A percentile compares a stretch with the other conserved stretches of the same genome.
Conservation (phyloP, 164 flowering plant species). For the Stephania japonica region DNA sequence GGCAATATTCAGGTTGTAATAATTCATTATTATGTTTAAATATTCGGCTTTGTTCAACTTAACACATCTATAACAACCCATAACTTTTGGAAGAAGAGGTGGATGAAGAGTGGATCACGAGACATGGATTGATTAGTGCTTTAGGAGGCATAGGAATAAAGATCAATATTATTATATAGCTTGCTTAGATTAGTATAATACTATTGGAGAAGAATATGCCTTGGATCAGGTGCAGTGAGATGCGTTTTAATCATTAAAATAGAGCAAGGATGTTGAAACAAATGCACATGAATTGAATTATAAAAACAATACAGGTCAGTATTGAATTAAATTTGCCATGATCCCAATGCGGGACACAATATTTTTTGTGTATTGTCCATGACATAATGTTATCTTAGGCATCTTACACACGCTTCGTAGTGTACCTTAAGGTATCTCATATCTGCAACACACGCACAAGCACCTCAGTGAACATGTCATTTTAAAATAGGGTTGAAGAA, state of each 20-base stretch:
- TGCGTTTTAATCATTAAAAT: not conserved
- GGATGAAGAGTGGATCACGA: too few relatives aligned
- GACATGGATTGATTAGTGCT: too few relatives aligned
- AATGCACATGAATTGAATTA: not conserved
- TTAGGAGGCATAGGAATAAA: too few relatives aligned
- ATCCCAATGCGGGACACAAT: not conserved
- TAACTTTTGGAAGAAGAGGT: too few relatives aligned
- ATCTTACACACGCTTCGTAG: not conserved
- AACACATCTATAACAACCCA: too few relatives aligned
- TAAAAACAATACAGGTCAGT: not conserved
- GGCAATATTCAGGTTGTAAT: too few relatives aligned
- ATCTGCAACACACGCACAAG: not conserved
- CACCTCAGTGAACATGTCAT: not conserved
- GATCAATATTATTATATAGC: not conserved
- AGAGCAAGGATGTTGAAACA: not conserved
- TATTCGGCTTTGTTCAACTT: too few relatives aligned
- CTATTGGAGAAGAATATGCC: not conserved
- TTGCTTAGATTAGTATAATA: not conserved
- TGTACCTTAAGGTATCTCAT: not conserved
- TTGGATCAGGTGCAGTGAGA: slow-evolving; percentile 1
- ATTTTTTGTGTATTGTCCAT: not conserved
- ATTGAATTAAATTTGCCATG: not conserved
- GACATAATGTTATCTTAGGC: not conserved
- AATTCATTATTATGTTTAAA: too few relatives aligned
- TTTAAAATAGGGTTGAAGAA: not conserved